Base-by-base conservation (phyloP, 75 land plant genomes). In the Ceratopteris richardii region DNA sequence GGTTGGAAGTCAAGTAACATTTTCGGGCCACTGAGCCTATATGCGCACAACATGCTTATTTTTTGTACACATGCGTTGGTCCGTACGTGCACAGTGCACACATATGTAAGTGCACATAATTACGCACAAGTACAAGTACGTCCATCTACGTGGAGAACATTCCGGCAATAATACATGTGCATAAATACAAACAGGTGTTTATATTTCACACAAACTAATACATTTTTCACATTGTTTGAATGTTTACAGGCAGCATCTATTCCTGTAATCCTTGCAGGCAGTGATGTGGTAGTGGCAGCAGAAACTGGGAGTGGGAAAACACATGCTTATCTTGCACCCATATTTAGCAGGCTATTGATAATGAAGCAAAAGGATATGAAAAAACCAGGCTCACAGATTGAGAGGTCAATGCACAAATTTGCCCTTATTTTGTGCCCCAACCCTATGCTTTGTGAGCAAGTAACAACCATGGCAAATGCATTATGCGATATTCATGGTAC, bases 271-370 rank as follows among this genome's bases (percentile, higher is more conserved):
- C 63, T 86, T n/a, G 62, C 81, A 22, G 87, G 83, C n/a, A 65
- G 66, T 6, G 98, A 94, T 79, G 85, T 81, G 29, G 62, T 94
- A 12, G 47, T 93, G 54, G 98, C 98, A 39, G 98, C 98, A 36
- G 98, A 94, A 75, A 94, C 98, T n/a, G 98, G 98, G 18, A 90
- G 98, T 71, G 98, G 98, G 48, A 94, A 94, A 79, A 94, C 96
- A 9, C 88, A 94, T 64, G 79, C 83, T 1, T 94, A 94, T 39
- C 63, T 94, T 7, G 83, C 79, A 30, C 96, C 98, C 18, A 55
- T 94, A 5, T 63, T 88, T 54, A 66, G 89, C 33, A 82, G 80
- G 51, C 21, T 89, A 24, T 51, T 46, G 31, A 12, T 29, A n/a
- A 54, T n/a, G 18, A 9, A 27, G 13, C 63, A 66, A 47, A 48